phyloP scores from a whole-genome alignment of 352 stramenopile species.

The Pythium pectinolyticum region DNA sequence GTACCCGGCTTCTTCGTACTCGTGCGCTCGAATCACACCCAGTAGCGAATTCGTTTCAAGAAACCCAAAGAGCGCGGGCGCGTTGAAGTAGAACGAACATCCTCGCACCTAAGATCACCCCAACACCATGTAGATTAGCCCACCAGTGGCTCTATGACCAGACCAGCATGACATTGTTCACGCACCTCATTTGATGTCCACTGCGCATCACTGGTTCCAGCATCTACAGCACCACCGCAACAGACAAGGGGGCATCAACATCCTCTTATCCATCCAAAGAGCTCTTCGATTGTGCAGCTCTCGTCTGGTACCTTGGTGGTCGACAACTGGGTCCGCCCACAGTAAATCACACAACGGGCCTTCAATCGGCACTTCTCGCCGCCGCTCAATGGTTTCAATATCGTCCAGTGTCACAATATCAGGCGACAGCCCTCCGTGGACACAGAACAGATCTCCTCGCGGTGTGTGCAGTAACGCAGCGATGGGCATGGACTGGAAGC shows the following conservation, averaged over 20 bases:
- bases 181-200: conserved; percentile 43
- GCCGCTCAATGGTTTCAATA: conserved; percentile 62
- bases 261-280: too few relatives aligned
- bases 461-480: conserved; percentile 51
- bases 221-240: conserved; percentile 5
- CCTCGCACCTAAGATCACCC: conserved; percentile 45
- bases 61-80: conserved; percentile 69
- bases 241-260: too few relatives aligned
- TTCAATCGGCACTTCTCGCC: conserved; percentile 55
- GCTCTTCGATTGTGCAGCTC: too few relatives aligned
- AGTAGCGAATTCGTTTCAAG: conserved; percentile 63
- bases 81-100: conserved; percentile 90
- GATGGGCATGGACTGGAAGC: conserved; percentile 74
- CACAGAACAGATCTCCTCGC: conserved; percentile 57
- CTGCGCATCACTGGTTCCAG: conserved; percentile 4
- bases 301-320: conserved; percentile 25
- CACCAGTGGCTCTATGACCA: not conserved
- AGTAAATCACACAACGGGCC: conserved; percentile 73
- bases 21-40: conserved; percentile 77
- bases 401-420: conserved; percentile 47
- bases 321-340: conserved; percentile 61
- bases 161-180: not conserved
- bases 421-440: conserved; percentile 73
- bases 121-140: not conserved
- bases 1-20: conserved; percentile 73